Percentiles rank a stretch among this genome's conserved stretches.
Evolutionary conservation across 1,139 yeast species (phyloP).

Genomic region (Pichia norvegensis): DNA sequence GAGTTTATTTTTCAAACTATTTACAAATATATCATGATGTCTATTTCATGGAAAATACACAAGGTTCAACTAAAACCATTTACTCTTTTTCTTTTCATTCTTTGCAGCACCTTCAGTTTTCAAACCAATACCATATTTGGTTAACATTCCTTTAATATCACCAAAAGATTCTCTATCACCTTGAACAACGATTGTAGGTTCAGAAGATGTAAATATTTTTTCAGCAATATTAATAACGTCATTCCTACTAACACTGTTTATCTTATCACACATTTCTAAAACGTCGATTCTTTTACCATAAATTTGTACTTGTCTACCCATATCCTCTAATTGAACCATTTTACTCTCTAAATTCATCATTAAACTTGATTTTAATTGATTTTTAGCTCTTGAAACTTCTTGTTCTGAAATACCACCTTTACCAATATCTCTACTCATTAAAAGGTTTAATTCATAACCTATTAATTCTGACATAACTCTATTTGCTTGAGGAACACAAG

Average conservation of each 20-base stretch:
- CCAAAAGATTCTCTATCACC: constrained; percentile 84
- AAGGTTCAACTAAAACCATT: constrained; percentile 14
- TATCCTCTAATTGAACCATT: constrained; percentile 85
- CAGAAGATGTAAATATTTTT: constrained; percentile 68
- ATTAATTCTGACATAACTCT: constrained; percentile 75
- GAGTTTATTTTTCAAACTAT: background rate
- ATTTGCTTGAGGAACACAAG: constrained; percentile 83
- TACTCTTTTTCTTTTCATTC: constrained; percentile 7
- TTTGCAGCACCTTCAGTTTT: constrained; percentile 3
- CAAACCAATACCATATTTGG: constrained; percentile 65
- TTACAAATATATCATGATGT: background rate
- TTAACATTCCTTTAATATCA: constrained; percentile 61
- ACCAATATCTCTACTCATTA: constrained; percentile 48
- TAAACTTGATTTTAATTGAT: constrained; percentile 81
- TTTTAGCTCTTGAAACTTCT: constrained; percentile 85
- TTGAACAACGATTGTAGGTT: constrained; percentile 80
- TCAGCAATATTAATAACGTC: constrained; percentile 74
- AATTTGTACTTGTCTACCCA: constrained; percentile 90
- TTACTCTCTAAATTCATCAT: constrained; percentile 91
- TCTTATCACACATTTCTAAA: constrained; percentile 73
- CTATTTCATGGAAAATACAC: too few relatives aligned
- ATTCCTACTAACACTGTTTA: constrained; percentile 54
- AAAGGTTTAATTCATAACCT: constrained; percentile 62
- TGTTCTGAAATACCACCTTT: constrained; percentile 54
- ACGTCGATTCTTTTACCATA: constrained; percentile 75